Evolutionary conservation across 768 basidiomycete species (phyloP).

Genomic region (Amanita polypyramis): DNA sequence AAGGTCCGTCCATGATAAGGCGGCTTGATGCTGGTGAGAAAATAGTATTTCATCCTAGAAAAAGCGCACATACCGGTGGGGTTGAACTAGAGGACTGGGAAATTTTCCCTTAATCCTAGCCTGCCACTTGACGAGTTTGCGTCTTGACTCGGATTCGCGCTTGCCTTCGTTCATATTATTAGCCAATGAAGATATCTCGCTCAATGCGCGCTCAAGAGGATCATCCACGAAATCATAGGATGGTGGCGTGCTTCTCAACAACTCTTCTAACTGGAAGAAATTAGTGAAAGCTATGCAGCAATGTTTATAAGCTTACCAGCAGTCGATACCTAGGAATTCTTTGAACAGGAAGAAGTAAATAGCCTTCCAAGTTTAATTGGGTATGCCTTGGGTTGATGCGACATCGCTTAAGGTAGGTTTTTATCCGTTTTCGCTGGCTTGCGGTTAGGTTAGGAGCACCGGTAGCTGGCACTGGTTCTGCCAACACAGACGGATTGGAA

Average conservation of each 20-base stretch:
- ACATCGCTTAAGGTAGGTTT: constrained; percentile 82
- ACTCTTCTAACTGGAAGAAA: constrained; percentile 63
- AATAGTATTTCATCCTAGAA: not conserved
- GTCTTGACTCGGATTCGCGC: constrained; percentile 86
- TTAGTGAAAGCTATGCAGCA: constrained; percentile 1
- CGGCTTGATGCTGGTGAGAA: constrained; percentile 36
- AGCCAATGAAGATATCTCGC: constrained; percentile 82
- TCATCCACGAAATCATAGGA: constrained; percentile 66
- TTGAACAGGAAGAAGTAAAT: constrained; percentile 90
- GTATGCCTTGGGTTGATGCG: constrained; percentile 84
- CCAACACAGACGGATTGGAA: constrained; percentile 29
- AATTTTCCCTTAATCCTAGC: constrained; percentile 82
- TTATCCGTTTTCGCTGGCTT: constrained; percentile 82
- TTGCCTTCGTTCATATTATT: constrained; percentile 98
- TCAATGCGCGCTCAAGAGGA: constrained; percentile 73
- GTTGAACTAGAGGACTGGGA: constrained; percentile 96
- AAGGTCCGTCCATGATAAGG: constrained; percentile 85
- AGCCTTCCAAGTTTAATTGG: constrained; percentile 89
- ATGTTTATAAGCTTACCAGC: constrained; percentile 42
- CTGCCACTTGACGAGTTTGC: constrained; percentile 88
- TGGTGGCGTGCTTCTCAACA: constrained; percentile 79
- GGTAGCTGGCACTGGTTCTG: constrained; percentile 29
- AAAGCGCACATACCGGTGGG: constrained; percentile 60
- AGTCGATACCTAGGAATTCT: constrained; percentile 95
- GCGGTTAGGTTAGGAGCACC: constrained; percentile 54